Base-by-base conservation (phyloP, 768 basidiomycete genomes). In the Rhodotorula babjevae region DNA sequence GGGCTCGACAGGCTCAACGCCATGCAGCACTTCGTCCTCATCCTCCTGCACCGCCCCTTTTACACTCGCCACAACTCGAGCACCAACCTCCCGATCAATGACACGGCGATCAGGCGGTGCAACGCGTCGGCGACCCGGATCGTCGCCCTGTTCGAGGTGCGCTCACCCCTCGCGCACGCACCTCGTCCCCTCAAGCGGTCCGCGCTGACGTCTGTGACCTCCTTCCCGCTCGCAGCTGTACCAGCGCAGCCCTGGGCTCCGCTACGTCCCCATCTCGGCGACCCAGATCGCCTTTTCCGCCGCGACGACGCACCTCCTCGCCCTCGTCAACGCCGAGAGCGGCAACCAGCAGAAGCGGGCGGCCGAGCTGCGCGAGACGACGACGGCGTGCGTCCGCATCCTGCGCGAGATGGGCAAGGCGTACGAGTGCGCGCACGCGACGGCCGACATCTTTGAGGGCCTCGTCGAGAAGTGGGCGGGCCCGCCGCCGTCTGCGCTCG, bases 211-310 rank as follows among this genome's bases (percentile, higher is more conserved):
- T n/a, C n/a, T n/a, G n/a, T n/a, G n/a, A n/a, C n/a, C n/a, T n/a
- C n/a, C n/a, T n/a, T n/a, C 21, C 15, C 47, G 18, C 9, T 83
- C 83, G 33, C 62, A 77, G 74, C 64, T 79, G 4, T 87, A 85
- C 84, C 83, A 84, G 47, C 76, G 80, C 19, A 82, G 84, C n/a
- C 87, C 87, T 74, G 82, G 83, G 1, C 81, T 88, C 29, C 85
- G 87, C 33, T 87, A 84, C 74, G 82, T 83, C n/a, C 85, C 87
- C 8, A 84, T 87, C 69, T 86, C 86, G 21, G 80, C 87, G 53
- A 82, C 86, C 29, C 87, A 88, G 78, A 83, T 84, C 47, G 81
- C 85, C 29, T 88, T 87, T 80, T 85, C 85, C 10, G 86, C 87
- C 2, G 87, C 87, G 25, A 87, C 86, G 9, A 83, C 87, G 15